Evolutionary conservation across 225 moss, liverwort and hornwort species (phyloP).

Genomic region (Marchantia polymorpha): DNA sequence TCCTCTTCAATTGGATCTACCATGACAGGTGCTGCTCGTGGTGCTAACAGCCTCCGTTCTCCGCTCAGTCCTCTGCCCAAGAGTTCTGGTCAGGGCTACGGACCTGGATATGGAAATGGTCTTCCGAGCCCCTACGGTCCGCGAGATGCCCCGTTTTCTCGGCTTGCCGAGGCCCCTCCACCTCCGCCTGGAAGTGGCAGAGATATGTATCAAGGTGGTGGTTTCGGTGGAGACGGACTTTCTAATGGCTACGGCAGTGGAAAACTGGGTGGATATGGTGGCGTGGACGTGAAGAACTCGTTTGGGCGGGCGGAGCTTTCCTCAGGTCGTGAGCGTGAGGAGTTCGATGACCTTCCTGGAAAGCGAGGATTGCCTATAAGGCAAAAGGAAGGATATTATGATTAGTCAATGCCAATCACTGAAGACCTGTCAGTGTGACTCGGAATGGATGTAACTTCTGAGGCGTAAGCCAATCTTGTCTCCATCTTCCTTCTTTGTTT

Average conservation of each 20-base stretch:
- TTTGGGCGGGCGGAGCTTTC: conserved; percentile 53
- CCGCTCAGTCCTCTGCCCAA: conserved; percentile 61
- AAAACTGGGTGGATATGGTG: conserved; percentile 55
- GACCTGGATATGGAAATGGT: conserved; percentile 68
- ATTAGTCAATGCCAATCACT: conserved; percentile 22
- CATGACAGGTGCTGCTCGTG: conserved; percentile 52
- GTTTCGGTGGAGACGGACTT: conserved; percentile 53
- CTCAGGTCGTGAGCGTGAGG: conserved; percentile 33
- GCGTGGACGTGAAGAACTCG: conserved; percentile 60
- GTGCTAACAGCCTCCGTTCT: conserved; percentile 56
- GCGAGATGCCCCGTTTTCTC: conserved; percentile 89
- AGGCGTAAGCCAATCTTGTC: conserved; percentile 22
- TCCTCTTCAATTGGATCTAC: conserved; percentile 73
- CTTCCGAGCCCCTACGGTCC: conserved; percentile 42
- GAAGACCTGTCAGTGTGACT: not conserved
- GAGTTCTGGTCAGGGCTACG: conserved; percentile 55
- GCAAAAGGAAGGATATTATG: conserved; percentile 47
- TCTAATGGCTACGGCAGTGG: conserved; percentile 50
- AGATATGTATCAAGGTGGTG: conserved; percentile 49
- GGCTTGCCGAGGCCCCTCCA: conserved; percentile 83
- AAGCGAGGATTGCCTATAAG: conserved; percentile 81
- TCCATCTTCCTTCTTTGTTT: not conserved
- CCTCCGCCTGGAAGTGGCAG: conserved; percentile 37
- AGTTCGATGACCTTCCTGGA: conserved; percentile 78
- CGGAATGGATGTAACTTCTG: conserved; percentile 15